Base-by-base conservation (phyloP, 1,284 basidiomycete species). In the Coniferiporia weirii region DNA sequence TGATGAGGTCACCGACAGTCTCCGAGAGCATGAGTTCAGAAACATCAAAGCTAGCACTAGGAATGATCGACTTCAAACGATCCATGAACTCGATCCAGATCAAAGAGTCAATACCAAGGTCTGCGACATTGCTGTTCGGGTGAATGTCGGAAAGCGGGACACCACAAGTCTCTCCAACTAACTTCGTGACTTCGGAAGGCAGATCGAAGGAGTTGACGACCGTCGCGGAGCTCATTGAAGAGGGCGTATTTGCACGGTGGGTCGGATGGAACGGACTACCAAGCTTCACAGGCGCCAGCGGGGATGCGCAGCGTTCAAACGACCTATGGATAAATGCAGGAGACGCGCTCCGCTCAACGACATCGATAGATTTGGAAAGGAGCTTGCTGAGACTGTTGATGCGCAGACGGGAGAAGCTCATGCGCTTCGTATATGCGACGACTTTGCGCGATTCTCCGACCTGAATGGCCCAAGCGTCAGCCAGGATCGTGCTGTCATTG, bases 91-190 rank as follows among this genome's bases (percentile, higher is more conserved):
- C 81, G 57, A 82, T 80, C 44, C 75, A 75, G 76, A 82, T 79
- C 55, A 84, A 66, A 1, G 81, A 84, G 66, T 84, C 82, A 46
- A 84, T 71, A 0, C 82, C 82, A 3, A 82, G 72, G 34, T 73
- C 70, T 15, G 71, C 69, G 17, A 84, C 71, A 55, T 77, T 74
- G 1, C 71, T 69, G 48, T 72, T 59, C 3, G 69, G 32, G 22
- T 70, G 63, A 40, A 82, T 52, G 4, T 70, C 64, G 9, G 65
- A 52, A 0, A 59, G 6, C 43, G 67, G 59, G 43, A 81, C 65
- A 46, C 71, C 76, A 57, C 80, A 81, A 1, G 75, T 70, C 19
- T 76, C 72, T 2, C 79, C 73, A 32, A 84, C 67, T 49, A 80
- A 66, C 10, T 66, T 62, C 19, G 69, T 61, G 15, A 78, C 66